Base-by-base conservation (phyloP, 192 early-diverging fungal genomes). In the Coemansia sp. region DNA sequence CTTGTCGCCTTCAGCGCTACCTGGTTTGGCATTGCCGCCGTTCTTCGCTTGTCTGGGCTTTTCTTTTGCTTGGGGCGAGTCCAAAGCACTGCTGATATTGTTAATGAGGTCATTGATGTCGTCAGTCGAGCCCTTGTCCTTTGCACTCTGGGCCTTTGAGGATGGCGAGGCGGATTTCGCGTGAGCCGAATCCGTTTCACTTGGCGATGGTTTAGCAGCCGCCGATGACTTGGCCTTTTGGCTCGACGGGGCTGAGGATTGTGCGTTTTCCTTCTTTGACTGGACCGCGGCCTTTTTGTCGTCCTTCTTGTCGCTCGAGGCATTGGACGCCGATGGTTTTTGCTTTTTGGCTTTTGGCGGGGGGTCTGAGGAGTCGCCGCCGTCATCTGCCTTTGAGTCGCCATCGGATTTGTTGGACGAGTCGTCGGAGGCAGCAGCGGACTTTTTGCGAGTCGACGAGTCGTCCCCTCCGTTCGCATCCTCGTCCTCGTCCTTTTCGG, bases 401-500 rank as follows among this genome's bases (percentile, higher is more conserved):
- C 54, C 21, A 40, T 15, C 43, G 22, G 32, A 6, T 13, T 19
- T 22, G 15, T 45, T 45, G 42, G 42, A 51, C 5, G 57, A 48
- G 8, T 68, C 56, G 57, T 26, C 47, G 2, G 49, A 16, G 40
- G 67, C 66, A 12, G 59, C 55, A n/a, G 37, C 43, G 15, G 61
- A 8, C 40, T 61, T 46, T 41, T 69, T 65, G 26, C 60, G 68
- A 12, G 32, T 32, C 12, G 58, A 47, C 8, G 66, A 46, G 21
- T 61, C 58, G 10, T 61, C 54, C n/a, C 57, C 49, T 13, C 58
- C 68, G 8, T 57, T 58, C 12, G 61, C 41, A 0, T 69, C 78
- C 15, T 63, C 67, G 5, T 67, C 64, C 6, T 81, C 78, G 13
- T 81, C 78, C 48, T 81, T 81, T 18, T 81, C 78, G 12, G 73